Base-by-base conservation (phyloP, 2,329 filamentous ascomycete genomes). In the Madurella mycetomatis region DNA sequence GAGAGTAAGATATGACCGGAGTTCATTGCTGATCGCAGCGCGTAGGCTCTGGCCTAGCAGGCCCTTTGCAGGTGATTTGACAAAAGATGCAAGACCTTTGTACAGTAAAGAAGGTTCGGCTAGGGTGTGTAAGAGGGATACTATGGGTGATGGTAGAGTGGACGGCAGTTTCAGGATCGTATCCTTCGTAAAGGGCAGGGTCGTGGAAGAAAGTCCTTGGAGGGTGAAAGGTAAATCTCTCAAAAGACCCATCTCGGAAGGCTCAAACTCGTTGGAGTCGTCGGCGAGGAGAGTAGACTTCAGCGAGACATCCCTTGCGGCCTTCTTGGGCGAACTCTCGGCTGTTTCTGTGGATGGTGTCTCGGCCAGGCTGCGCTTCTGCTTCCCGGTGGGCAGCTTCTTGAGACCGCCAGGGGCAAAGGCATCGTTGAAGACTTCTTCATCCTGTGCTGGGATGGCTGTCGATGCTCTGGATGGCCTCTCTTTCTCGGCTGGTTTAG, bases 71-170 rank as follows among this genome's bases (percentile, higher is more conserved):
- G 84, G 84, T 4, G 86, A 86, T 56, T 95, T 87, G 53, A 92
- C 87, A 70, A 96, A 99, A 3, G 80, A 78, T 13, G 90, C 83
- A 1, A 99, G 79, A 1, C 83, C 83, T 56, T 86, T 84, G 68
- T 96, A 99, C 9, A 99, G 77, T n/a, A 99, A 76, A 5, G 92
- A 95, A 8, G 94, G 94, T 67, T 99, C 94, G 1, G 94, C 91
- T 17, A 99, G 76, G 0, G 88, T 90, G 65, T 99, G 90, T 2
- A 99, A 76, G 9, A 99, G 79, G 15, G 91, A 92, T 13, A 97
- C 78, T 9, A 97, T 78, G 2, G 94, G 92, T 5, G 92, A 77
- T 1, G 94, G 91, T 5, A 99, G 77, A 0, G 85, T 89, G 0
- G 84, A 65, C 0, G 94, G 95, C 25, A 99, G 75, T 65, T 84